Evolutionary conservation across 805 yeast species (phyloP).

Genomic region (Zygoascus tannicola): DNA sequence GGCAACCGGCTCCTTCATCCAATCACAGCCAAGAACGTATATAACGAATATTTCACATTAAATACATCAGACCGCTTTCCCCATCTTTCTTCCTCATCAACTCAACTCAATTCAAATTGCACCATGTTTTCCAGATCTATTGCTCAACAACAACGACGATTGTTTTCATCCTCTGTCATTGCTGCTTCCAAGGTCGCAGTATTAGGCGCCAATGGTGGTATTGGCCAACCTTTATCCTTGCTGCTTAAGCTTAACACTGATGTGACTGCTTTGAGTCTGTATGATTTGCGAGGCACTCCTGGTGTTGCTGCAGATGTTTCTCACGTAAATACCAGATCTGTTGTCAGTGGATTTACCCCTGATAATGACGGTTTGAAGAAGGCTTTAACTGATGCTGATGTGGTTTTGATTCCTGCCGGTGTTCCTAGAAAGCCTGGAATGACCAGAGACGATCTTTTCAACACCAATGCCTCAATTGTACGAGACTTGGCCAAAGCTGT

Average conservation of each 20-base stretch:
- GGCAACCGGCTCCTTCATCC: too few species aligned
- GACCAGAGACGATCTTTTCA: conserved; percentile 96
- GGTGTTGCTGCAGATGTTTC: conserved; percentile 97
- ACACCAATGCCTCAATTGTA: conserved; percentile 92
- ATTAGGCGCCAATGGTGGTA: conserved; percentile 94
- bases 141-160: conserved; percentile 1
- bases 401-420: conserved; percentile 93
- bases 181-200: conserved; percentile 58
- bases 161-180: neutral
- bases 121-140: conserved; percentile 1
- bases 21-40: too few species aligned
- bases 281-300: conserved; percentile 85
- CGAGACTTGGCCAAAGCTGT: conserved; percentile 82
- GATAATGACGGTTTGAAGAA: conserved; percentile 55
- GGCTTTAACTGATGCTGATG: conserved; percentile 63
- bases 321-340: conserved; percentile 87
- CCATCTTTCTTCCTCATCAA: too few species aligned
- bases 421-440: conserved; percentile 98
- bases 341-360: conserved; percentile 80
- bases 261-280: conserved; percentile 76
- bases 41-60: too few species aligned
- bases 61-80: too few species aligned
- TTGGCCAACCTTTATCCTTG: conserved; percentile 82
- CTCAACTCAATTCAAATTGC: neutral
- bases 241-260: conserved; percentile 80